A percentile compares a stretch with the other conserved stretches of the same genome.
Conservation (phyloP, 805 yeast genomes). For the Candida maris region DNA sequence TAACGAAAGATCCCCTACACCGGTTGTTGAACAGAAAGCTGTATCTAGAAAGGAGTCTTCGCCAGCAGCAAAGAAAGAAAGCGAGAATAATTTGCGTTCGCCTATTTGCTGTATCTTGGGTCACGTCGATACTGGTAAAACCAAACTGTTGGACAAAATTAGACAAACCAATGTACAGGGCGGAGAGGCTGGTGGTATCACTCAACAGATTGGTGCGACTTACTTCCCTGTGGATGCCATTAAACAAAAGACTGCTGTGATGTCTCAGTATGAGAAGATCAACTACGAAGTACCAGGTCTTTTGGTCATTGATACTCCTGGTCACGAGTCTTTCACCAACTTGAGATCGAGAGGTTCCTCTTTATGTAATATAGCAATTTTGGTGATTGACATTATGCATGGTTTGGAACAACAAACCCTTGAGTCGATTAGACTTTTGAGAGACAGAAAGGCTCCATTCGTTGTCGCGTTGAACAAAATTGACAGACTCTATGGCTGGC, state of each 20-base stretch:
- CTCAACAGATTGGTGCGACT: constrained; percentile 99
- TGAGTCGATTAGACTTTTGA: constrained; percentile 85
- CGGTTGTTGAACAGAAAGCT: constrained; percentile 8
- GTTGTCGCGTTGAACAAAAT: constrained; percentile 96
- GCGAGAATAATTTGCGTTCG: constrained; percentile 69
- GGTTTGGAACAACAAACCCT: constrained; percentile 97
- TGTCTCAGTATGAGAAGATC: constrained; percentile 81
- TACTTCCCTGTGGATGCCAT: constrained; percentile 97
- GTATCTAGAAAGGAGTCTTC: constrained; percentile 13
- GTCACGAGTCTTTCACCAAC: constrained; percentile 98
- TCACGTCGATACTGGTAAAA: constrained; percentile 99
- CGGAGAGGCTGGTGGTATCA: constrained; percentile 99
- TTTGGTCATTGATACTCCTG: constrained; percentile 96
- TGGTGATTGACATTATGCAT: constrained; percentile 98
- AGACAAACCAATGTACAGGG: constrained; percentile 99
- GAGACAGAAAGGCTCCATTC: constrained; percentile 98
- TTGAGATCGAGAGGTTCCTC: constrained; percentile 99
- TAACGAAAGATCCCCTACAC: background rate
- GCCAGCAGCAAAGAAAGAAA: constrained; percentile 15
- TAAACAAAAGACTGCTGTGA: constrained; percentile 83
- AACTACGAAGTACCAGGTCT: constrained; percentile 95
- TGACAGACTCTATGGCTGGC: constrained; percentile 97
- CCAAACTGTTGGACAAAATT: constrained; percentile 91
- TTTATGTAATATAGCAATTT: constrained; percentile 96
- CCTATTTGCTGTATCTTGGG: constrained; percentile 99